Conservation (phyloP, 345 rosid genomes). For the Litchi chinensis region DNA sequence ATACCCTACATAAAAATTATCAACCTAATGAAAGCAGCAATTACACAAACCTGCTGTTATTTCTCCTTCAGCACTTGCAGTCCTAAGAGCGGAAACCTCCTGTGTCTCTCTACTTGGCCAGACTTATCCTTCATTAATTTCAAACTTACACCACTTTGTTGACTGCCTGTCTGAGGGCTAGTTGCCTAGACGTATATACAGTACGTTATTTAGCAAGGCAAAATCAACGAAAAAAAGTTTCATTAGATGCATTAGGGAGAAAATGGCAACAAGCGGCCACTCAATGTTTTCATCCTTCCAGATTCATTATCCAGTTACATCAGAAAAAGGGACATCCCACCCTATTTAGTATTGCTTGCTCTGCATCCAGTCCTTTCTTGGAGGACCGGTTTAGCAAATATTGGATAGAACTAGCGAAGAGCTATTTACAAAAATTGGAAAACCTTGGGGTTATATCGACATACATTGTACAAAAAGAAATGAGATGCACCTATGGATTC, state of each 20-base stretch:
- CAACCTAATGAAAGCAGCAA: neutral
- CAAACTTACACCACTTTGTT: slow-evolving; percentile 71
- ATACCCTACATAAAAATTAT: neutral
- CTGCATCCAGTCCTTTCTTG: slow-evolving; percentile 78
- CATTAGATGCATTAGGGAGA: neutral
- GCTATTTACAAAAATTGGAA: neutral
- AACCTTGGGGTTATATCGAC: neutral
- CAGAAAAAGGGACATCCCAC: slow-evolving; percentile 38
- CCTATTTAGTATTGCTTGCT: slow-evolving; percentile 75
- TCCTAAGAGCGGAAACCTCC: slow-evolving; percentile 70
- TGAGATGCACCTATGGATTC: neutral
- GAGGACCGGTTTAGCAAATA: slow-evolving; percentile 56
- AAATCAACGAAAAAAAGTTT: neutral
- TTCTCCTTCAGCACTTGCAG: slow-evolving; percentile 78
- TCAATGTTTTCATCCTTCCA: slow-evolving; percentile 7
- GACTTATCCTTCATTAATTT: slow-evolving; percentile 83
- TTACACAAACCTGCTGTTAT: slow-evolving; percentile 79
- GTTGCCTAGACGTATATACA: slow-evolving; percentile 57
- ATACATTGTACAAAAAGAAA: neutral
- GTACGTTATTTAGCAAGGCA: slow-evolving; percentile 10
- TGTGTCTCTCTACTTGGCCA: slow-evolving; percentile 51
- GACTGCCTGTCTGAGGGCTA: slow-evolving; percentile 83
- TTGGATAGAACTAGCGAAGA: neutral
- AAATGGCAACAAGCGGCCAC: neutral
- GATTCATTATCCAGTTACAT: slow-evolving; percentile 17